phyloP scores from a whole-genome alignment of 129 eudicot genomes.

The Glebionis coronaria region DNA sequence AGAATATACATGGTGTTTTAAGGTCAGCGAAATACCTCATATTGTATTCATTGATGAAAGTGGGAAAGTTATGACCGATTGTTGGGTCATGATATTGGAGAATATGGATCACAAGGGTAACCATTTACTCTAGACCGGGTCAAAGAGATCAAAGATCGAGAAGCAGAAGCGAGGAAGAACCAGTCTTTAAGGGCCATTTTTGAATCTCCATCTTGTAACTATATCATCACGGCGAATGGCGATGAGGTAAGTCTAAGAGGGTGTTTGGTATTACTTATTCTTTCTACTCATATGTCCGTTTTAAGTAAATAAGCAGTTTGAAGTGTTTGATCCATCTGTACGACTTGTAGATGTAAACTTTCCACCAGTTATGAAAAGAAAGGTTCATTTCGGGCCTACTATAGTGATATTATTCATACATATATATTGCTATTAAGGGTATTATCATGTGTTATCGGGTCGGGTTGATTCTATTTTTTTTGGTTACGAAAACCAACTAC shows the following conservation, averaged over 20 bases:
- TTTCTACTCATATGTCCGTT: no score
- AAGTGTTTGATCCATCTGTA: no score
- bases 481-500: no score
- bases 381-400: no score
- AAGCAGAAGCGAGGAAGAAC: conserved; percentile 56
- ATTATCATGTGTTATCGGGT: no score
- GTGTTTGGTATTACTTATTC: no score
- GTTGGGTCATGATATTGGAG: conserved; percentile 46
- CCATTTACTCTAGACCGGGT: conserved; percentile 62
- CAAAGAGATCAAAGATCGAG: conserved; percentile 45
- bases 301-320: no score
- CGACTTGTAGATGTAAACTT: no score
- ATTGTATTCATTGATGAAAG: conserved; percentile 55
- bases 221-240: conserved; percentile 47
- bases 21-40: conserved; percentile 67
- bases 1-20: conserved; percentile 40
- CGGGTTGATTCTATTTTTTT: no score
- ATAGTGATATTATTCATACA: no score
- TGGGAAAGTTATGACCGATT: conserved; percentile 45
- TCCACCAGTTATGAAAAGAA: no score
- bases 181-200: conserved; percentile 53
- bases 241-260: conserved; percentile 35
- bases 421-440: no score
- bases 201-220: conserved; percentile 47
- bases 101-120: conserved; percentile 67